Evolutionary conservation across 2,329 filamentous ascomycete genomes (phyloP).

Genomic region (Venturiaceae sp.): DNA sequence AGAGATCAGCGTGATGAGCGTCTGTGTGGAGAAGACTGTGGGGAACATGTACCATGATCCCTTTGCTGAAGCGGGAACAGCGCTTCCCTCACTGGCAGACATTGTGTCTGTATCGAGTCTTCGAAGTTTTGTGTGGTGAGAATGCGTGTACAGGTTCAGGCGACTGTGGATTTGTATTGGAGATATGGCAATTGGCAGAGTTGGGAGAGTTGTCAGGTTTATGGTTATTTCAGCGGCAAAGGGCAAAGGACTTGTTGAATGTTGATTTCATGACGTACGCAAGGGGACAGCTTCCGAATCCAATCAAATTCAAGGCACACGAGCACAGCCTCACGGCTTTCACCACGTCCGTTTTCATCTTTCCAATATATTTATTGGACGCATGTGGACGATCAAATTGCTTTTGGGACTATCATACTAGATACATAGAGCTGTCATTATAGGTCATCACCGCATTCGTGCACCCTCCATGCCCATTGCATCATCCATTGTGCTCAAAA

Average conservation of each 20-base stretch:
- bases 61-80: constrained; percentile 35
- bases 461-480: not conserved
- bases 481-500: not conserved
- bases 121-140: not conserved
- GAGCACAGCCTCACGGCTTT: not conserved
- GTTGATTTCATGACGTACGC: not conserved
- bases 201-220: not conserved
- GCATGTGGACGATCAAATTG: too few relatives aligned
- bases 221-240: not conserved
- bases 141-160: not conserved
- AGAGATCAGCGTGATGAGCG: not conserved
- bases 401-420: not conserved
- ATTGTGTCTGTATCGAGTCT: not conserved
- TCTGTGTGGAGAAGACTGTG: constrained; percentile 24
- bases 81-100: constrained; percentile 29
- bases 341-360: too few relatives aligned
- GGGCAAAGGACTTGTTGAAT: not conserved
- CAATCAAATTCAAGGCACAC: not conserved
- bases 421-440: not conserved
- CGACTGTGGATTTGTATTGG: not conserved
- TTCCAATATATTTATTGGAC: too few relatives aligned
- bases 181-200: not conserved
- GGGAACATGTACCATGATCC: constrained; percentile 40
- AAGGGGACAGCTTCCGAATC: not conserved
- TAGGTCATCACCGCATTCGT: not conserved